phyloP scores from a whole-genome alignment of 2,329 filamentous ascomycete species.

The Fusarium humuli region DNA sequence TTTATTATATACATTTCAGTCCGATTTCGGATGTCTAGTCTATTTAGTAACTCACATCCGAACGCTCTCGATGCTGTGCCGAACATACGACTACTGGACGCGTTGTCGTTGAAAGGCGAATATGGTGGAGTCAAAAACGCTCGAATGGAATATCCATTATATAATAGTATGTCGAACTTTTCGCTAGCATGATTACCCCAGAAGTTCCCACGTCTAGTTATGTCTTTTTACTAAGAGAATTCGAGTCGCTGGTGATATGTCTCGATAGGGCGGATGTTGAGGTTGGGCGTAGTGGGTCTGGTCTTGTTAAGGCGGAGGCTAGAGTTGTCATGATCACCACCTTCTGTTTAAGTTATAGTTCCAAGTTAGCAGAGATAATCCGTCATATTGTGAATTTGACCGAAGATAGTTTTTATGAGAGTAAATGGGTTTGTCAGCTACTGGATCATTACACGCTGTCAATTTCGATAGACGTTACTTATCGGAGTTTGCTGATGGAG shows the following conservation, averaged over 20 bases:
- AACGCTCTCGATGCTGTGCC: not conserved
- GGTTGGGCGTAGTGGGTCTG: slow-evolving; percentile 34
- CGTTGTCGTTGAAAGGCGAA: slow-evolving; percentile 34
- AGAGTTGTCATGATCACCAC: not conserved
- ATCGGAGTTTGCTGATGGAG: too few species aligned
- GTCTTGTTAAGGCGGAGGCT: slow-evolving; percentile 32
- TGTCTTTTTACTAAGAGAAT: not conserved
- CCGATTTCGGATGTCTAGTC: not conserved
- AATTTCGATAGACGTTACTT: too few species aligned
- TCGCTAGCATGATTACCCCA: not conserved
- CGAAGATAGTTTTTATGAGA: too few species aligned
- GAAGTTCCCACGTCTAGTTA: not conserved
- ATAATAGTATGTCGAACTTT: slow-evolving; percentile 3
- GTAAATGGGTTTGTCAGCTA: too few species aligned
- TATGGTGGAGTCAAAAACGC: slow-evolving; percentile 9
- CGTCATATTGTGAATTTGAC: too few species aligned
- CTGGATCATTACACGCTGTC: too few species aligned
- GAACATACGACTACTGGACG: not conserved
- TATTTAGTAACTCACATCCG: too few species aligned
- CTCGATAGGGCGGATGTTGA: slow-evolving; percentile 31
- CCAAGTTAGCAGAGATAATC: not conserved
- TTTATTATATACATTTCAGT: fast-evolving
- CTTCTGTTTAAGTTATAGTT: slow-evolving; percentile 1
- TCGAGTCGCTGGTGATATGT: not conserved
- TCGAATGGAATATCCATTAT: slow-evolving; percentile 11